These are phyloP conservation scores for Chaetomium strumarium DNA, from an alignment of 2,329 filamentous ascomycete genomes.

Conservation along the genomic window DNA sequence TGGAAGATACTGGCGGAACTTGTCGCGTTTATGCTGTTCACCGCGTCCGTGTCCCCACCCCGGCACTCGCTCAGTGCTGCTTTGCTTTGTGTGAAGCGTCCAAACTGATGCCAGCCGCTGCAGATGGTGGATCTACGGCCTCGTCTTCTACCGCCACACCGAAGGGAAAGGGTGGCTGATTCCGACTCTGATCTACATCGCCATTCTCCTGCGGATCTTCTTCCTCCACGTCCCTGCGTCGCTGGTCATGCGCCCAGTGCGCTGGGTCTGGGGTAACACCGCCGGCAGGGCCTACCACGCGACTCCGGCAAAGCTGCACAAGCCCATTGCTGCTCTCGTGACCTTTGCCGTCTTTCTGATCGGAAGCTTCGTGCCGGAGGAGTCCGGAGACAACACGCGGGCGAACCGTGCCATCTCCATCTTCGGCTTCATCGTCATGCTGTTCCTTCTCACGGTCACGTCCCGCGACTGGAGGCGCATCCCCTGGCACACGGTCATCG, in stretches of 20 bases:
- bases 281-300: constrained; percentile 16
- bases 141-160: constrained; percentile 22
- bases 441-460: constrained; percentile 61
- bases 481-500: constrained; percentile 76
- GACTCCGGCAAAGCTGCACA: constrained; percentile 62
- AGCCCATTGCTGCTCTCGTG: constrained; percentile 55
- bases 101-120: constrained; percentile 1
- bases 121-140: constrained; percentile 38
- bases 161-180: constrained; percentile 24
- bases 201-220: constrained; percentile 17
- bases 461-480: constrained; percentile 61
- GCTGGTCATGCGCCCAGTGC: constrained; percentile 18
- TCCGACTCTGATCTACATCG: constrained; percentile 22
- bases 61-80: background rate
- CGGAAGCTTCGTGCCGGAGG: constrained; percentile 67
- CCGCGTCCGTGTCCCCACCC: constrained; percentile 17
- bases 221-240: constrained; percentile 12
- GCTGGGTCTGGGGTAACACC: constrained; percentile 19
- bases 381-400: constrained; percentile 69
- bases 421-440: constrained; percentile 68
- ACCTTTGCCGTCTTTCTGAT: constrained; percentile 70
- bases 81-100: background rate
- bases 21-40: constrained; percentile 17
- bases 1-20: constrained; percentile 13
- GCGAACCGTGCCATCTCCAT: constrained; percentile 75